A percentile compares a stretch with the other conserved stretches of the same genome.
These are phyloP conservation scores for Cystoderma amianthinum DNA, from an alignment of 768 basidiomycete species.

Conservation along the genomic window DNA sequence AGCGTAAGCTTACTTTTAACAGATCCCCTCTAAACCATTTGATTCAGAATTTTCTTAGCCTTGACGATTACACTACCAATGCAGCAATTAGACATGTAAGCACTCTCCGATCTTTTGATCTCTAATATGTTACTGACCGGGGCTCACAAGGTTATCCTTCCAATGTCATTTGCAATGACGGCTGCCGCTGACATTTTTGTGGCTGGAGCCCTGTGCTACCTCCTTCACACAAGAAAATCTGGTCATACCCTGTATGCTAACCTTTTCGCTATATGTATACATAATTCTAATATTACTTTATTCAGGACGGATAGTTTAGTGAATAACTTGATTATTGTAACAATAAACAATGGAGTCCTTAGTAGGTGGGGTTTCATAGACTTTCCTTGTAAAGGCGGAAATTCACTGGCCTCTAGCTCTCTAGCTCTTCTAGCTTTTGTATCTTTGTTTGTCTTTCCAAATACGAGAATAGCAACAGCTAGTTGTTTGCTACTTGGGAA, in stretches of 20 bases:
- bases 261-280: neutral
- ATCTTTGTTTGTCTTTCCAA: constrained; percentile 3
- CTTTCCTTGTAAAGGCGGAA: neutral
- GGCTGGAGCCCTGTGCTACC: constrained; percentile 5
- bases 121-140: neutral
- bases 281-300: neutral
- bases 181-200: constrained; percentile 7
- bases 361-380: constrained; percentile 4
- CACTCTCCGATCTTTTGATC: neutral
- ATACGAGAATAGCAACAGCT: constrained; percentile 1
- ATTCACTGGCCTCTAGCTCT: constrained; percentile 3
- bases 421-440: constrained; percentile 7
- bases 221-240: constrained; percentile 7
- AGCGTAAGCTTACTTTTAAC: too few species aligned
- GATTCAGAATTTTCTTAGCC: too few species aligned
- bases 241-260: constrained; percentile 4
- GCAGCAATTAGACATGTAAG: neutral
- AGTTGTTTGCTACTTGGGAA: constrained; percentile 8
- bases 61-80: neutral
- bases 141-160: neutral
- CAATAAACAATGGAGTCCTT: constrained; percentile 8
- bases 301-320: constrained; percentile 2
- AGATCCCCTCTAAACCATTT: too few species aligned
- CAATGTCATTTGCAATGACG: constrained; percentile 3
- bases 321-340: constrained; percentile 7